Evolutionary conservation across 495 filamentous ascomycete genomes (phyloP), one percentile per base, ranked within the genome.

Genomic region (Aspergillus egyptiacus): DNA sequence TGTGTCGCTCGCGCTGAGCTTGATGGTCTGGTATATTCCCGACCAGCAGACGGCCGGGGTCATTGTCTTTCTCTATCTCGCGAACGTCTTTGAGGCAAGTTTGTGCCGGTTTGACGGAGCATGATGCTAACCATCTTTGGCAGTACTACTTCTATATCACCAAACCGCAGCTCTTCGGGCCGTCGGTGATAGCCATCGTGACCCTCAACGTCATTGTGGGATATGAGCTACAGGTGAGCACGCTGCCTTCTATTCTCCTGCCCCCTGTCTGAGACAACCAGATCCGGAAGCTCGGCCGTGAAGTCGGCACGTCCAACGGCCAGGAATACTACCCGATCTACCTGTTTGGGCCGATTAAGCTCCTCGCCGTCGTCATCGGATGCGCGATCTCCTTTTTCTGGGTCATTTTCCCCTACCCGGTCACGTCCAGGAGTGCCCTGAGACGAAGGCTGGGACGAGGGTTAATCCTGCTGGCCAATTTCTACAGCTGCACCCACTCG

Each of bases 11-110:
- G 61, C 79, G 0, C 63, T 79, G 6, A 75, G 79, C 8, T 70
- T 81, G 39, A 65, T 86, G 14, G 80, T 84, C 13, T 91, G 83
- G 79, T 91, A 90, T 51, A 88, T 89, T 22, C 84, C 85, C 0
- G 73, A 84, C 51, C 74, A 75, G 2, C 71, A 78, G 5, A 76
- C 75, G 0, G 58, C 81, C 0, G 85, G 85, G 1, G 72, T 82
- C 14, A 77, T 88, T 20, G 74, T 88, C 6, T 78, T 84, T 50
- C 63, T 86, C 10, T 89, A 79, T 63, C 42, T 90, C 6, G 86
- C 82, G 39, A 69, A 82, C 27, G 76, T 83, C n/a, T 56, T 83
- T 27, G 77, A 76, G 47, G 77, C 81, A 52, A 37, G 59, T 7
- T 24, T 15, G 2, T 23, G 45, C 33, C 47, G 14, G 52, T 20